Base-by-base conservation (phyloP, 208 protist species). In the Acanthamoeba healyi region DNA sequence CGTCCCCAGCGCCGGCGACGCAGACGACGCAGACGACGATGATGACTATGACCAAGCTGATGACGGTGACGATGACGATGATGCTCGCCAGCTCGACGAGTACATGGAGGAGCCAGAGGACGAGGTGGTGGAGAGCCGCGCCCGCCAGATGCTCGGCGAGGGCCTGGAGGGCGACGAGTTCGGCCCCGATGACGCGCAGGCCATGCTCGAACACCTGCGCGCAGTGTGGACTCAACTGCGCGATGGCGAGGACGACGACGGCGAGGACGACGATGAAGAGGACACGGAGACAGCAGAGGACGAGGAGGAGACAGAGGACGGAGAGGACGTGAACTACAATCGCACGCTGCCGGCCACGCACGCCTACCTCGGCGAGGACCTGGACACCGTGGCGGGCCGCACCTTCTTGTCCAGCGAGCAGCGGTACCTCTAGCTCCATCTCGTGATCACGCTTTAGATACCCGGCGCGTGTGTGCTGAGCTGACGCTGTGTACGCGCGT, bases 261-360 rank as follows among this genome's bases (percentile, higher is more conserved):
- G 3, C 4, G 77, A 29, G 22, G 51, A 40, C 1, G 44, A 54
- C 2, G 49, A 56, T 61, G 44, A 65, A 42, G 44, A 54, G 38
- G 44, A 88, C 1, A 15, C 40, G 5, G 42, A 36, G 1, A 29
- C 9, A 7, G 36, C 22, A 22, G 79, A 88, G 61, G 44, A 88
- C 26, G 79, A 42, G 15, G 29, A 34, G 7, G 44, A 54, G 17
- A 32, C 38, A 1, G 49, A 42, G 0, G 79, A 36, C 19, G 51
- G 24, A 6, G 44, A 3, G 1, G 49, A 58, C 6, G n/a, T 92
- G n/a, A 92, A 38, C 54, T 92, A 92, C 61, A 72, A 92, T 22
- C 49, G 56, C 17, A 92, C 86, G 19, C 86, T 74, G 54, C 86
- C 86, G 9, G 86, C 86, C 36, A 72, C 58, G 12, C 86, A 92